Evolutionary conservation across 2,329 filamentous ascomycete genomes (phyloP).

Genomic region (Cytospora piceicola): DNA sequence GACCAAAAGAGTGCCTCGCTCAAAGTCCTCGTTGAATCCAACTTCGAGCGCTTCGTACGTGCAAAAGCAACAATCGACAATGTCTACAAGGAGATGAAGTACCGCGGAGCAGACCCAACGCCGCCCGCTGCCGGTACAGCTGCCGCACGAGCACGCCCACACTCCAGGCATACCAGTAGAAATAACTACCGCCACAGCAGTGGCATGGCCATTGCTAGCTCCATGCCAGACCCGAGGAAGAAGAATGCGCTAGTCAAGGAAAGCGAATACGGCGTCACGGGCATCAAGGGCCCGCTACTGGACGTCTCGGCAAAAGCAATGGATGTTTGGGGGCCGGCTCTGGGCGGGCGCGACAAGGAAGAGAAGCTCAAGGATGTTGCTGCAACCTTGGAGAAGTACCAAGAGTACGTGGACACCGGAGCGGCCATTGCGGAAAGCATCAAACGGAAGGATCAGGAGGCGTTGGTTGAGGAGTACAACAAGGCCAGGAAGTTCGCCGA

Average conservation of each 20-base stretch:
- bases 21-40: slow-evolving; percentile 94
- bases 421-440: slow-evolving; percentile 80
- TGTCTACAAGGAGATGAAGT: slow-evolving; percentile 98
- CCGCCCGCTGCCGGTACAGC: slow-evolving; percentile 35
- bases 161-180: slow-evolving; percentile 71
- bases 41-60: slow-evolving; percentile 97
- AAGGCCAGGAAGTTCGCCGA: slow-evolving; percentile 82
- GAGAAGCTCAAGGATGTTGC: slow-evolving; percentile 81
- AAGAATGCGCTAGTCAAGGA: slow-evolving; percentile 94
- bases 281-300: slow-evolving; percentile 84
- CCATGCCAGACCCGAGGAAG: slow-evolving; percentile 63
- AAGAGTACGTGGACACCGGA: slow-evolving; percentile 80
- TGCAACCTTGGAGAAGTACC: slow-evolving; percentile 75
- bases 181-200: slow-evolving; percentile 62
- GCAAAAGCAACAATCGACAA: slow-evolving; percentile 98
- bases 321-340: slow-evolving; percentile 93
- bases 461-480: slow-evolving; percentile 82
- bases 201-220: slow-evolving; percentile 42
- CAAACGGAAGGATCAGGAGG: slow-evolving; percentile 88
- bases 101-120: slow-evolving; percentile 59
- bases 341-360: slow-evolving; percentile 90
- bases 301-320: slow-evolving; percentile 94
- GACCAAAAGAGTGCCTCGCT: slow-evolving; percentile 97
- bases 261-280: slow-evolving; percentile 85
- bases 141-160: slow-evolving; percentile 46